phyloP scores from a whole-genome alignment of 1,139 yeast genomes.

The Yamadazyma siamensis region DNA sequence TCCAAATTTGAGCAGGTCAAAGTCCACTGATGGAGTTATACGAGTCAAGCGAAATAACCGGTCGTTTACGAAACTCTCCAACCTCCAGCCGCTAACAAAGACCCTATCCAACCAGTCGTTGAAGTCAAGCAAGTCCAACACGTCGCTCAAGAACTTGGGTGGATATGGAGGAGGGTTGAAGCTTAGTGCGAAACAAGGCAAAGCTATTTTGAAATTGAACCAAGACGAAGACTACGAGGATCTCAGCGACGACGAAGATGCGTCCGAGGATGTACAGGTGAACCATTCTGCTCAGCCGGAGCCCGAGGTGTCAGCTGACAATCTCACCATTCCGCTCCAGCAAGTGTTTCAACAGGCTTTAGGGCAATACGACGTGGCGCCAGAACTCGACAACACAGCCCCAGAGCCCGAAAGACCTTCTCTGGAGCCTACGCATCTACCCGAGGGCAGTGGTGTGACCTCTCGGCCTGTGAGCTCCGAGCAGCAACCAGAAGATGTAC shows the following conservation, averaged over 20 bases:
- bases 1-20: constrained; percentile 38
- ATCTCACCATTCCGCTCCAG: constrained; percentile 12
- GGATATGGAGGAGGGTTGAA: constrained; percentile 27
- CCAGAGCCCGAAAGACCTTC: too few relatives aligned
- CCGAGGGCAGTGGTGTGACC: too few relatives aligned
- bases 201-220: constrained; percentile 38
- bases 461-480: too few relatives aligned
- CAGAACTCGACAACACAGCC: too few relatives aligned
- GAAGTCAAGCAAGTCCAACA: constrained; percentile 30
- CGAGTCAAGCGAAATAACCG: constrained; percentile 34
- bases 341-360: constrained; percentile 16
- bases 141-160: constrained; percentile 33
- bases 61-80: constrained; percentile 35
- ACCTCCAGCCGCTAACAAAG: constrained; percentile 40
- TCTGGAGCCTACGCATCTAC: too few relatives aligned
- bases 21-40: constrained; percentile 41
- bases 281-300: neutral
- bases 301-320: too few relatives aligned
- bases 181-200: constrained; percentile 37
- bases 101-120: constrained; percentile 30
- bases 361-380: neutral
- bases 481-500: too few relatives aligned
- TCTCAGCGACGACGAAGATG: constrained; percentile 1
- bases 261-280: neutral
- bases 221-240: constrained; percentile 30